These are phyloP conservation scores for Dendryphion nanum DNA, from an alignment of 2,329 filamentous ascomycete genomes.

Conservation along the genomic window DNA sequence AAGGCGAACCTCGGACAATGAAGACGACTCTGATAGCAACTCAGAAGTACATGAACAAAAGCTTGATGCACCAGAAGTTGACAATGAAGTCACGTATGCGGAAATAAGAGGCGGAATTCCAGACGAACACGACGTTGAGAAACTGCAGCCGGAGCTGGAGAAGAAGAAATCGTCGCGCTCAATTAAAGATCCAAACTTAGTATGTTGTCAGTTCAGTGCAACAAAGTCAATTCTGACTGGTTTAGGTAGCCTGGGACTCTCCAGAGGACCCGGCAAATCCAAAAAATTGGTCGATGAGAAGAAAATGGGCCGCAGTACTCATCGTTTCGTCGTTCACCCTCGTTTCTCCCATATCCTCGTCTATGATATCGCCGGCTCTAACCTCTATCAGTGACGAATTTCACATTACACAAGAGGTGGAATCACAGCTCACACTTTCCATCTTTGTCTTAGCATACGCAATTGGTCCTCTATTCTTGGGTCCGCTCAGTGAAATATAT, in stretches of 20 bases:
- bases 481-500: conserved; percentile 39
- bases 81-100: too few species aligned
- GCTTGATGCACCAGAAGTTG: conserved; percentile 19
- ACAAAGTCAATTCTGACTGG: conserved; percentile 7
- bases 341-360: conserved; percentile 40
- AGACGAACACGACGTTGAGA: conserved; percentile 32
- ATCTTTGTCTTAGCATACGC: conserved; percentile 43
- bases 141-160: conserved; percentile 15
- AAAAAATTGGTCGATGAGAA: conserved; percentile 45
- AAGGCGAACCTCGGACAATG: conserved; percentile 5
- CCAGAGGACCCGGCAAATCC: conserved; percentile 48
- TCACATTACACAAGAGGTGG: conserved; percentile 29
- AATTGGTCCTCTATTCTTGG: conserved; percentile 39
- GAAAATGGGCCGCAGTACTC: conserved; percentile 46
- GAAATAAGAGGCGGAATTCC: conserved; percentile 29
- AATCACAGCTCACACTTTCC: conserved; percentile 35
- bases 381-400: conserved; percentile 31
- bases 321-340: conserved; percentile 44
- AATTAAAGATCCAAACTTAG: conserved; percentile 33
- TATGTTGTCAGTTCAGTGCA: not conserved
- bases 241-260: conserved; percentile 46
- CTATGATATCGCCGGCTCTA: conserved; percentile 41
- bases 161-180: conserved; percentile 24
- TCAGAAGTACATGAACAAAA: conserved; percentile 11
- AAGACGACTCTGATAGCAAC: conserved; percentile 10